Conservation (phyloP, 805 yeast species). For the Pichia occidentalis region DNA sequence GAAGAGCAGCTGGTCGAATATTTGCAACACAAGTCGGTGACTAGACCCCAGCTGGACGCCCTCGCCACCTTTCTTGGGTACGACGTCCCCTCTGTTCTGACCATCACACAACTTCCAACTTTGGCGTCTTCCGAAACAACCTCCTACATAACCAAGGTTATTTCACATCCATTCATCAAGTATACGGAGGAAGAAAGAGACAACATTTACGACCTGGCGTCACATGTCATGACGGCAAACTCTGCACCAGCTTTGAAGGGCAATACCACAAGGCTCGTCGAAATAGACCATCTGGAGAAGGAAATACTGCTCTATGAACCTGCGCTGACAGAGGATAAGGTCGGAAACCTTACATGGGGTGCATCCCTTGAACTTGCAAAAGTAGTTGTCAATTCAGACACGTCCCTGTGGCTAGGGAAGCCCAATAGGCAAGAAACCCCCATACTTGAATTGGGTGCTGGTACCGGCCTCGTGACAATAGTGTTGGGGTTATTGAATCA, state of each 20-base stretch:
- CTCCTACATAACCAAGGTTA: slow-evolving; percentile 41
- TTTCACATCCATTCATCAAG: slow-evolving; percentile 47
- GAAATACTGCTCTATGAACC: slow-evolving; percentile 62
- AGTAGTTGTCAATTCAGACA: slow-evolving; percentile 34
- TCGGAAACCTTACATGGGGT: slow-evolving; percentile 97
- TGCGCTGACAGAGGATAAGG: slow-evolving; percentile 73
- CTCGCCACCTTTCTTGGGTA: neutral
- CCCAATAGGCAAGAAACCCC: slow-evolving; percentile 21
- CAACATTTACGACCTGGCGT: slow-evolving; percentile 46
- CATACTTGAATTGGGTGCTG: slow-evolving; percentile 82
- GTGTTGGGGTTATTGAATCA: slow-evolving; percentile 49
- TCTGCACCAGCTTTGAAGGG: slow-evolving; percentile 86
- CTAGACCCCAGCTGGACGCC: neutral
- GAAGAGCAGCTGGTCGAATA: neutral
- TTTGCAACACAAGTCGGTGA: neutral
- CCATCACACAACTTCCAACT: slow-evolving; percentile 6
- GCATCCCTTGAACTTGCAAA: slow-evolving; percentile 68
- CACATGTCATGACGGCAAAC: slow-evolving; percentile 65
- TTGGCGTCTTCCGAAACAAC: slow-evolving; percentile 31
- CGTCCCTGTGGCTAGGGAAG: slow-evolving; percentile 6
- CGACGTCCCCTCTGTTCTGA: neutral
- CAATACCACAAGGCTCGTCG: slow-evolving; percentile 53
- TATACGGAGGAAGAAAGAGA: slow-evolving; percentile 32
- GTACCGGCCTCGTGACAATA: slow-evolving; percentile 89
- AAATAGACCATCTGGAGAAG: slow-evolving; percentile 33